Base-by-base conservation (phyloP, 2,329 filamentous ascomycete species). In the Neonectria punicea region DNA sequence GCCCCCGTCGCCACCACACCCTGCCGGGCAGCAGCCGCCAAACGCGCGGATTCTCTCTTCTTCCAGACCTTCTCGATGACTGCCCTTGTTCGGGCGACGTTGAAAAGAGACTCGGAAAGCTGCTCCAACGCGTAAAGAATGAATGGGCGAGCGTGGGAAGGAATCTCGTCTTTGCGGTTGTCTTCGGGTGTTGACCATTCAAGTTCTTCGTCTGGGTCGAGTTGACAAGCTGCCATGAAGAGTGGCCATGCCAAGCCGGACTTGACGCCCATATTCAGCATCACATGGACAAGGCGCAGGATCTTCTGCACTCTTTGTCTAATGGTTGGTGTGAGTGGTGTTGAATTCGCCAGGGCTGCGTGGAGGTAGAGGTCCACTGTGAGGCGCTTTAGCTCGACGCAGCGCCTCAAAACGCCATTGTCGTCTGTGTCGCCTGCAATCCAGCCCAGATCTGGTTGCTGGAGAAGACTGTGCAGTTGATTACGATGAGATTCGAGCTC, bases 41-140 rank as follows among this genome's bases (percentile, higher is more conserved):
- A 51, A 5, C 49, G 28, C 22, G 49, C 30, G 7, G 49, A 51
- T n/a, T 51, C 49, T 14, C 49, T 51, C 47, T 78, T 78, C 60
- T 80, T 79, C 83, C 83, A 85, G 11, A 85, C 78, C 49, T 81
- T 83, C 10, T 80, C 76, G 56, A 85, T 83, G 4, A 85, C 83
- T 0, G 80, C 79, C 11, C 80, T 75, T 8, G 81, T 84, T 20
- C 81, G 78, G 10, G 79, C 76, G 7, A 84, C 77, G 50, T 85
- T 85, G 1, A 72, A 75, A 1, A 84, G 73, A 1, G 81, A 82
- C 0, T 76, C 79, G 0, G 77, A 74, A 76, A 85, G 80, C 2
- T 75, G 74, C 4, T 79, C 75, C n/a, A 73, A 46, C 7, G 59
- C 69, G 4, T 73, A 71, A 0, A 73, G 28, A 0, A 73, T 67